phyloP scores from a whole-genome alignment of 2,329 filamentous ascomycete genomes.

The Fusarium sp. region DNA sequence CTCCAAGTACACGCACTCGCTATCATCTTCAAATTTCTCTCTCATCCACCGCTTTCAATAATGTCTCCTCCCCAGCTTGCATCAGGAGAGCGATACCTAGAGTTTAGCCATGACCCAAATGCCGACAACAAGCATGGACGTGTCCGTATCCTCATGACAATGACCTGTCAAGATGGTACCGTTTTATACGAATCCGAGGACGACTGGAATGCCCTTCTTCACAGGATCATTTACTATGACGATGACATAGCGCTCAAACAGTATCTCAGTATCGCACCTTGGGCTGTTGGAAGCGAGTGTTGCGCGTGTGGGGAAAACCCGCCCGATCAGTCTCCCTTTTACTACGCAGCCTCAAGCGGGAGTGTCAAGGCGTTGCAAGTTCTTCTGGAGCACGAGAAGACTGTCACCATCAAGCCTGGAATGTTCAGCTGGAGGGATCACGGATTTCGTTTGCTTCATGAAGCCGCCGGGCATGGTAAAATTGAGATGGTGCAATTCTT shows the following conservation, averaged over 20 bases:
- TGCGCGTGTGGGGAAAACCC: background rate
- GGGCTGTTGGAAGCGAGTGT: background rate
- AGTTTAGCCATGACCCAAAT: background rate
- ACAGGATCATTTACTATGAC: background rate
- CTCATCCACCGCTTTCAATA: fast-evolving
- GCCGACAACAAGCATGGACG: fast-evolving
- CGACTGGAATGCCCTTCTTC: background rate
- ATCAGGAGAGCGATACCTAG: background rate
- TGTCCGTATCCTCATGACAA: background rate
- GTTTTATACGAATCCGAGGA: background rate
- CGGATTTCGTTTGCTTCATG: background rate
- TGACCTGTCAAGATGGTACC: background rate
- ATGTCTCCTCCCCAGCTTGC: background rate
- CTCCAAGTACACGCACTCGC: no score
- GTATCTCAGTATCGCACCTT: background rate
- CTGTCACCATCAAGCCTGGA: background rate
- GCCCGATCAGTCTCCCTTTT: background rate
- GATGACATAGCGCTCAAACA: background rate
- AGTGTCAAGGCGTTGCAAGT: background rate
- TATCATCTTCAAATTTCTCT: fast-evolving
- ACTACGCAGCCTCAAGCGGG: fast-evolving
- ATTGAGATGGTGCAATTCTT: background rate
- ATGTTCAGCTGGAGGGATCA: fast-evolving
- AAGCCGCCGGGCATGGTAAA: background rate
- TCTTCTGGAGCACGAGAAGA: background rate